A percentile compares a stretch with the other conserved stretches of the same genome.
phyloP scores from a whole-genome alignment of 2,329 filamentous ascomycete species.

The Epichloe sp. region DNA sequence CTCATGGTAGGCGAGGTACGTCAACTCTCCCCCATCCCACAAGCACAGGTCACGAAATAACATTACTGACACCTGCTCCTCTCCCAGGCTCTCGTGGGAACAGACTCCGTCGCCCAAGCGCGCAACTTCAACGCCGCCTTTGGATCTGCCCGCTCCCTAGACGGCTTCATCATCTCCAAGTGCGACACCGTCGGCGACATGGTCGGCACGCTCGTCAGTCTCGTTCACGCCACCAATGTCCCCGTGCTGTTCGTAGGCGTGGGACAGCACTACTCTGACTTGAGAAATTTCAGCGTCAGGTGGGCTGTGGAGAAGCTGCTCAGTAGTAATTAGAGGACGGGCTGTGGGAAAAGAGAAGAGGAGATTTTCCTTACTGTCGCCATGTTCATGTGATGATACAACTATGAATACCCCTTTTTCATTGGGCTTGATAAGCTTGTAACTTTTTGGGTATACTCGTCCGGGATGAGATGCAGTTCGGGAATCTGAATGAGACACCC shows the following conservation, averaged over 20 bases:
- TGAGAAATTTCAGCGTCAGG: slow-evolving; percentile 55
- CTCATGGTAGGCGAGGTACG: slow-evolving; percentile 69
- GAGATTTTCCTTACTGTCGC: too few relatives aligned
- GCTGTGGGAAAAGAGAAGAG: too few relatives aligned
- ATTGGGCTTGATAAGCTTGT: too few relatives aligned
- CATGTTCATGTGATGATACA: too few relatives aligned
- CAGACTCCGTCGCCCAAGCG: slow-evolving; percentile 88
- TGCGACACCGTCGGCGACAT: slow-evolving; percentile 99
- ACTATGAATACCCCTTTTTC: too few relatives aligned
- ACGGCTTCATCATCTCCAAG: slow-evolving; percentile 97
- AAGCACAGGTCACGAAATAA: slow-evolving; percentile 2
- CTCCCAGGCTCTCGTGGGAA: slow-evolving; percentile 69
- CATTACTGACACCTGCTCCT: background rate
- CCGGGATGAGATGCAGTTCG: too few relatives aligned
- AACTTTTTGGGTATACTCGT: too few relatives aligned
- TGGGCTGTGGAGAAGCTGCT: slow-evolving; percentile 57
- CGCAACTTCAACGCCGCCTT: slow-evolving; percentile 93
- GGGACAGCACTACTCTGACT: slow-evolving; percentile 55
- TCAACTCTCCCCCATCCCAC: background rate
- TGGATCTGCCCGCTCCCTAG: slow-evolving; percentile 64
- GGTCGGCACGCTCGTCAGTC: slow-evolving; percentile 88
- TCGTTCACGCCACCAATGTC: slow-evolving; percentile 94
- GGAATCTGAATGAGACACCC: too few relatives aligned
- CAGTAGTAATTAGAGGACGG: slow-evolving; percentile 27
- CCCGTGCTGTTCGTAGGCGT: slow-evolving; percentile 85